Conservation (phyloP, 495 filamentous ascomycete species). For the Pyrenula aspistea region DNA sequence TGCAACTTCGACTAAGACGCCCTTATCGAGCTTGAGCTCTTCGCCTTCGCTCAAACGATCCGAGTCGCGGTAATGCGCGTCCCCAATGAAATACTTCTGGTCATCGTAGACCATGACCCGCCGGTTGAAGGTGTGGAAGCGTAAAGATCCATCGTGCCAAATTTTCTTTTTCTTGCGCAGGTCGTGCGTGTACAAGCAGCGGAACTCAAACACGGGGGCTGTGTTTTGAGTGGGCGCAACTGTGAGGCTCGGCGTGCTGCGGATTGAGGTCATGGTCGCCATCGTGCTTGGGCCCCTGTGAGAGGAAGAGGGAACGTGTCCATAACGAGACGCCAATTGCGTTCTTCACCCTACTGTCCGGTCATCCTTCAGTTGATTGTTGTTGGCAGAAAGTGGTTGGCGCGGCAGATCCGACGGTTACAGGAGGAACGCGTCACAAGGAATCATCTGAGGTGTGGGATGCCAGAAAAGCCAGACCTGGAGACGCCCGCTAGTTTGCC, state of each 20-base stretch:
- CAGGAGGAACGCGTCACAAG: not conserved
- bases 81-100: conserved; percentile 66
- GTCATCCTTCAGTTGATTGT: too few relatives aligned
- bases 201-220: conserved; percentile 65
- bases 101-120: conserved; percentile 86
- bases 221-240: conserved; percentile 45
- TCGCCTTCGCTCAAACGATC: conserved; percentile 61
- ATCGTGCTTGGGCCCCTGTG: not conserved
- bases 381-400: not conserved
- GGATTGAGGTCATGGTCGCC: conserved; percentile 21
- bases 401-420: not conserved
- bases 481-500: not conserved
- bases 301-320: conserved; percentile 1
- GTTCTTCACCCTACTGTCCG: too few relatives aligned
- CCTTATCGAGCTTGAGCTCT: conserved; percentile 68
- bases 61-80: conserved; percentile 66
- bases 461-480: not conserved
- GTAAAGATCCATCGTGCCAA: conserved; percentile 85
- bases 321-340: too few relatives aligned
- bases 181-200: conserved; percentile 79
- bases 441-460: not conserved
- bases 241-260: conserved; percentile 15
- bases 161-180: conserved; percentile 75
- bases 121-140: conserved; percentile 85
- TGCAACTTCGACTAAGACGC: conserved; percentile 64